These are phyloP conservation scores for Mycena indigotica DNA, from an alignment of 768 basidiomycete species.

Conservation along the genomic window DNA sequence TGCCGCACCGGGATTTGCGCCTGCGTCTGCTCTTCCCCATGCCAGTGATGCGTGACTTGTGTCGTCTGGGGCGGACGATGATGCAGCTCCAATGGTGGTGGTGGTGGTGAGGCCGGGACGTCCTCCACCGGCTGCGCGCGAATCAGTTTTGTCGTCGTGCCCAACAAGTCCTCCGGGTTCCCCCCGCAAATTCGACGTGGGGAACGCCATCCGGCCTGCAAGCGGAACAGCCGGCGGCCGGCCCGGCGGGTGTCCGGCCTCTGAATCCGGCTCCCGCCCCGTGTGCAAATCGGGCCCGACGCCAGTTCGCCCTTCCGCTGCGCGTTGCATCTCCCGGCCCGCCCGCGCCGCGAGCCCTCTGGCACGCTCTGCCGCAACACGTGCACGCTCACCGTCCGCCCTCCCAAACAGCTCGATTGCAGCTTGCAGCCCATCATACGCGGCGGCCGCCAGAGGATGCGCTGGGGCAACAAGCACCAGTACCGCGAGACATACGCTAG, in stretches of 20 bases:
- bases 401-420: conserved; percentile 24
- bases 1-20: neutral
- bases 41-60: neutral
- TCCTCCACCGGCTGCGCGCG: conserved; percentile 8
- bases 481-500: conserved; percentile 26
- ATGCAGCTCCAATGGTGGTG: neutral
- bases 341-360: conserved; percentile 18
- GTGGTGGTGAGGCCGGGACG: neutral
- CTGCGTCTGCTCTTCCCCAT: neutral
- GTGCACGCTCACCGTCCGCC: conserved; percentile 23
- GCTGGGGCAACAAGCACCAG: conserved; percentile 27
- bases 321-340: conserved; percentile 16
- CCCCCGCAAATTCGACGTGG: conserved; percentile 22
- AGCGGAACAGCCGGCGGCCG: neutral
- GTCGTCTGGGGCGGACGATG: neutral
- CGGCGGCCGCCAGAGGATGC: conserved; percentile 23
- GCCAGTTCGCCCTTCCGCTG: neutral
- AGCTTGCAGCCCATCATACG: conserved; percentile 25
- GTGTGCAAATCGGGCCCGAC: too few species aligned
- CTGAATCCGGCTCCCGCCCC: too few species aligned
- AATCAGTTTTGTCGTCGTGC: conserved; percentile 26
- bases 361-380: conserved; percentile 20
- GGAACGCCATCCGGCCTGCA: conserved; percentile 10
- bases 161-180: conserved; percentile 25
- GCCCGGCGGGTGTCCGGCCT: too few species aligned